Conservation (phyloP, 441 rosid genomes). For the Populus tomentosa region DNA sequence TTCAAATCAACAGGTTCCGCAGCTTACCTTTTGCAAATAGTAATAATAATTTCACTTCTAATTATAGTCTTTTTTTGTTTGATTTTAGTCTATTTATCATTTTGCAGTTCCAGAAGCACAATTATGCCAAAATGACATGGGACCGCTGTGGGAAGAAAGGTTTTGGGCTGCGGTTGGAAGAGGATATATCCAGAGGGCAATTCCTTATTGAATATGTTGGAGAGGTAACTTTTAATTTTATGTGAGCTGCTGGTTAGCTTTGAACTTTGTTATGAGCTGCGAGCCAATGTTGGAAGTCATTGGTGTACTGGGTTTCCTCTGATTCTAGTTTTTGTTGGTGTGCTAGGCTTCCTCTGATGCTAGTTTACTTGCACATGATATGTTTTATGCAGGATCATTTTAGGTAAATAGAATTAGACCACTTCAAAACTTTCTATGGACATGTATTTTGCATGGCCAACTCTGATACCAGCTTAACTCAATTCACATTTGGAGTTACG, state of each 20-base stretch:
- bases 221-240: constrained; percentile 53
- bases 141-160: constrained; percentile 91
- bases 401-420: background rate
- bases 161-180: constrained; percentile 78
- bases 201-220: constrained; percentile 98
- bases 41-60: background rate
- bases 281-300: background rate
- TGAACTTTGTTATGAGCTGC: background rate
- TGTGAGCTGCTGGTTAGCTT: too few relatives aligned
- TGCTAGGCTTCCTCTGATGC: too few relatives aligned
- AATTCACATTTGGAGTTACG: too few relatives aligned
- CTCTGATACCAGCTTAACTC: too few relatives aligned
- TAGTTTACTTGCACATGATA: background rate
- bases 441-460: background rate
- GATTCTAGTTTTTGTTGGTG: too few relatives aligned
- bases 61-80: constrained; percentile 1
- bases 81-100: constrained; percentile 15
- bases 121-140: constrained; percentile 74
- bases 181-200: constrained; percentile 64
- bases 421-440: background rate
- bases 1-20: constrained; percentile 83
- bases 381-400: background rate
- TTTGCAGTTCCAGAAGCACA: constrained; percentile 87
- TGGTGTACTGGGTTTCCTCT: too few relatives aligned
- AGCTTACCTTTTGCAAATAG: constrained; percentile 16